Base-by-base conservation (phyloP, 805 yeast genomes). In the Metschnikowia peoriensis region DNA sequence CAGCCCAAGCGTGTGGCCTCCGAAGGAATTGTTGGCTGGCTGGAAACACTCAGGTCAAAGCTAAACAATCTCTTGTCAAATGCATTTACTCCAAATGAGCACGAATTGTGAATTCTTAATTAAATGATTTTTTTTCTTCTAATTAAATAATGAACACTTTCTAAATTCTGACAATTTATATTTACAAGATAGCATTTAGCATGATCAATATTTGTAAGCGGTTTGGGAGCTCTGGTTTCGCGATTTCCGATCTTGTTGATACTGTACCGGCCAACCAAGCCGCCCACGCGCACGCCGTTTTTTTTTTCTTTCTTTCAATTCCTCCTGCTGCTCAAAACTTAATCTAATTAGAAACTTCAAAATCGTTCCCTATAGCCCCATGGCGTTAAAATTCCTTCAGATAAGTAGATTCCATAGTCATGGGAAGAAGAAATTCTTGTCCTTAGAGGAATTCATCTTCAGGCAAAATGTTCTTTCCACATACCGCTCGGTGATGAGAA, bases 401-500 rank as follows among this genome's bases (percentile, higher is more conserved):
- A 27, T 34, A 37, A 15, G 11, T 9, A 27, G 51, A 27, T 14
- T 28, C 15, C 32, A 48, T 38, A 28, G 40, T 37, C 39, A 22
- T 28, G 27, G 43, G 12, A 28, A 17, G 9, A 28, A 22, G 8
- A 49, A 45, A 28, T 42, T 54, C 43, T 47, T 71, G 17, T 61
- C 74, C 6, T 58, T 75, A 6, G 77, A 75, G 41, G 78, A 75
- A 51, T 75, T 75, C 51, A 47, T 75, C 35, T 73, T 75, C 48
- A 65, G 77, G 15, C 69, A 63, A 44, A 66, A 67, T 50, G 65
- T 75, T 14, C 59, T 63, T n/a, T 54, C 61, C 10, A 66, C 70
- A 1, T 75, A 75, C 54, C 61, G 75, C 41, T 65, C 65, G 28
- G 58, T 72, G 15, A 56, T 69, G 50, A 56, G 78, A 38, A 57